Evolutionary conservation across 2,329 filamentous ascomycete genomes (phyloP), one percentile per base, ranked within the genome.

Genomic region (Aspergillus pseudotamarii): DNA sequence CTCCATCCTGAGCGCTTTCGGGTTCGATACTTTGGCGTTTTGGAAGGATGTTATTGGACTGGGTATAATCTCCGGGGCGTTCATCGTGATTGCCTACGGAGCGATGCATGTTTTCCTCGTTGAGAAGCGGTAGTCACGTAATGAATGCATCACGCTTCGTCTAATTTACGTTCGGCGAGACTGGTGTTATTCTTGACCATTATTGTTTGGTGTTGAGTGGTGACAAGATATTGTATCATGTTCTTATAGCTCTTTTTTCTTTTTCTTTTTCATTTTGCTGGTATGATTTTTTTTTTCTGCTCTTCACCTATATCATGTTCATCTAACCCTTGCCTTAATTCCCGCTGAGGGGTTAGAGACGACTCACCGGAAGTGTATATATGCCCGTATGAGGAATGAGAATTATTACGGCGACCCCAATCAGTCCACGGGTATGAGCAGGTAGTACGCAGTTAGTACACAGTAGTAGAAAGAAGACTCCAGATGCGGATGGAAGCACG

Each of bases 51-150:
- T 95, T 30, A 82, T 91, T 58, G 94, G 92, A 54, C 81, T 99
- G 16, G 93, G 87, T 6, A 83, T 95, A 12, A 96, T 97, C 78
- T 93, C 91, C 1, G 90, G 86, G 0, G 85, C 87, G 0, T 99
- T 98, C 74, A 88, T 98, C 56, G 80, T 97, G 51, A 83, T 98
- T 68, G 94, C 95, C 8, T 99, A 98, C 76, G 83, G 81, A 34
- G 94, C 94, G 19, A 96, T 99, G 93, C 95, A 99, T 81, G 80
- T 98, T 65, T 80, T 99, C 72, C 87, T 99, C 55, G 88, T 99
- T 26, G 95, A 99, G 85, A 94, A 89, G 84, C 85, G 92, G 73
- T 94, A 84, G 76, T 63, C 16, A 6, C 46, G 34, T 34, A 36
- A 16, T 48, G 26, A 26, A 12, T n/a, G 14, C 10, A 16, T 48